phyloP scores from a whole-genome alignment of 257 asterid genomes.

The Plantago major region DNA sequence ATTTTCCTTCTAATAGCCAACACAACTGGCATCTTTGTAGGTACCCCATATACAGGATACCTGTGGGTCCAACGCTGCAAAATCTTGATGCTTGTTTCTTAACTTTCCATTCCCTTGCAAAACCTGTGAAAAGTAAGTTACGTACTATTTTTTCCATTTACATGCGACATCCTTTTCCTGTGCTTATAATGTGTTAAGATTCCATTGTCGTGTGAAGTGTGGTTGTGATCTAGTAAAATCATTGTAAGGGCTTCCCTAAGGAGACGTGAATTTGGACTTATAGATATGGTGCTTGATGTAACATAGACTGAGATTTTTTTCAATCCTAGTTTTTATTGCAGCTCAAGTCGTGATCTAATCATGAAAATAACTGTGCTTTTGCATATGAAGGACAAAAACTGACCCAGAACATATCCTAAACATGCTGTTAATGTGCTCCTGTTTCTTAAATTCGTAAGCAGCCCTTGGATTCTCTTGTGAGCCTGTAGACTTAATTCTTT shows the following conservation, averaged over 20 bases:
- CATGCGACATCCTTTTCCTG: not conserved
- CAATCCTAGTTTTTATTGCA: no score
- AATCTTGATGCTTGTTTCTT: conserved; percentile 88
- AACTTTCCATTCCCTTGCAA: conserved; percentile 78
- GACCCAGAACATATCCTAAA: not conserved
- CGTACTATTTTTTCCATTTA: conserved; percentile 6
- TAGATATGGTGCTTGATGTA: not conserved
- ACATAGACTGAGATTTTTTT: not conserved
- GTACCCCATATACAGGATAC: conserved; percentile 96
- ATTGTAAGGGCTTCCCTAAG: no score
- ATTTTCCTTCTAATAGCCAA: conserved; percentile 12
- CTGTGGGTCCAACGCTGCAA: conserved; percentile 85
- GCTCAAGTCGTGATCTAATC: no score
- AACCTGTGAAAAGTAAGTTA: conserved; percentile 54
- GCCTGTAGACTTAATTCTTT: not conserved
- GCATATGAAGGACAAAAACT: no score
- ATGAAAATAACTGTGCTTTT: no score
- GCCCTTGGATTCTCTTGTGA: not conserved
- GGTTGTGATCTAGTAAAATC: not conserved
- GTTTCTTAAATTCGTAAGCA: not conserved
- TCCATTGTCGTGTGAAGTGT: not conserved
- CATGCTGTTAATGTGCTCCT: not conserved
- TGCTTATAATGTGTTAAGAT: not conserved
- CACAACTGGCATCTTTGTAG: conserved; percentile 28
- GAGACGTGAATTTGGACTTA: no score